Conservation (phyloP, 495 filamentous ascomycete genomes). For the Penicillium desertorum region DNA sequence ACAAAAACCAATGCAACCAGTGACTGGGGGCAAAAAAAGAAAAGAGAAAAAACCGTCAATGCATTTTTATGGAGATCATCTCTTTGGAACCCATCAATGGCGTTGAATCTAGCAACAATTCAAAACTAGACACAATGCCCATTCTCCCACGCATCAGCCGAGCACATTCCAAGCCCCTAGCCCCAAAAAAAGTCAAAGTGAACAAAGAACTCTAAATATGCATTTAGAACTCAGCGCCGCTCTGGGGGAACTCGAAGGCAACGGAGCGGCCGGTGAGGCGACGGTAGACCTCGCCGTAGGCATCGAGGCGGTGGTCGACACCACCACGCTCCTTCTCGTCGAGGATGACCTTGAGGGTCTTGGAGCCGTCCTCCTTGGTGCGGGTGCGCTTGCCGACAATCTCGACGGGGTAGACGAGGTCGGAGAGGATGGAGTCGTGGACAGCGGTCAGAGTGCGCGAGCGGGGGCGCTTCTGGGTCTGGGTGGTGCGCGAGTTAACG, state of each 20-base stretch:
- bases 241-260: slow-evolving; percentile 95
- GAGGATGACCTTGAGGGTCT: slow-evolving; percentile 95
- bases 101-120: slow-evolving; percentile 34
- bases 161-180: slow-evolving; percentile 18
- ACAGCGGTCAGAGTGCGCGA: slow-evolving; percentile 96
- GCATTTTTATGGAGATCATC: slow-evolving; percentile 32
- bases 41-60: slow-evolving; percentile 36
- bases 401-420: slow-evolving; percentile 99
- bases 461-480: slow-evolving; percentile 96
- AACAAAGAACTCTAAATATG: slow-evolving; percentile 22
- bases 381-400: slow-evolving; percentile 97
- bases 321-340: slow-evolving; percentile 99
- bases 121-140: slow-evolving; percentile 32
- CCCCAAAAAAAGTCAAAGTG: slow-evolving; percentile 15
- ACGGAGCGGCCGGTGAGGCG: slow-evolving; percentile 91
- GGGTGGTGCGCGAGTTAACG: slow-evolving; percentile 86
- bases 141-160: slow-evolving; percentile 27
- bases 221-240: slow-evolving; percentile 75
- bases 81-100: slow-evolving; percentile 33
- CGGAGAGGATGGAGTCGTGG: slow-evolving; percentile 91
- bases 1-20: slow-evolving; percentile 15
- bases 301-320: slow-evolving; percentile 98
- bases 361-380: slow-evolving; percentile 95
- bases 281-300: slow-evolving; percentile 98
- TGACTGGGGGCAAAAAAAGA: slow-evolving; percentile 31